These are phyloP conservation scores for Nakaseomyces kungkrabaensis DNA, from an alignment of 1,139 yeast species.

Conservation along the genomic window DNA sequence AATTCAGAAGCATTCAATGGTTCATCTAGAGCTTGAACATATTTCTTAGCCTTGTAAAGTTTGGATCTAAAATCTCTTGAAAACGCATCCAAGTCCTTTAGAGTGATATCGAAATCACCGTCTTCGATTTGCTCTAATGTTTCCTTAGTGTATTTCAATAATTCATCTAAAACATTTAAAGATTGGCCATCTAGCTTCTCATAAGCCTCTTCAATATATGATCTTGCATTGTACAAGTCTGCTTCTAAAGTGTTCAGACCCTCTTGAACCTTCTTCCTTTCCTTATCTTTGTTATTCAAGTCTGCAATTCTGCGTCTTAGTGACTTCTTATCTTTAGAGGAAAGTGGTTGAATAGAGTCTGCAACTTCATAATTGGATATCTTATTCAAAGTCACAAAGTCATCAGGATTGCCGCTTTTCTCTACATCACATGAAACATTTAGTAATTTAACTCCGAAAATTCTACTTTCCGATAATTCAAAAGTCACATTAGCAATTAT, in stretches of 20 bases:
- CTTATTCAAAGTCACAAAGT: background rate
- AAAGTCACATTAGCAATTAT: slow-evolving; percentile 39
- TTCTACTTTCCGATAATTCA: slow-evolving; percentile 39
- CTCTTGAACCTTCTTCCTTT: slow-evolving; percentile 39
- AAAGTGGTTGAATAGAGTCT: background rate
- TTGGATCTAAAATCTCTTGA: slow-evolving; percentile 26
- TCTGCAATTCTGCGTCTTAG: background rate
- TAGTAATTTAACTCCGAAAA: slow-evolving; percentile 38
- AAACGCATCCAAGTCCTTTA: slow-evolving; percentile 31
- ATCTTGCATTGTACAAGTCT: slow-evolving; percentile 47
- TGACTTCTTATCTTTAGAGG: background rate
- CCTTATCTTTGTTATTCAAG: slow-evolving; percentile 35
- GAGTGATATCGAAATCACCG: slow-evolving; percentile 49
- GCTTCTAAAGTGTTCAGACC: slow-evolving; percentile 48
- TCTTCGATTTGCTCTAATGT: slow-evolving; percentile 72
- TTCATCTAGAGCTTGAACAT: slow-evolving; percentile 28
- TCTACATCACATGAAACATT: slow-evolving; percentile 34
- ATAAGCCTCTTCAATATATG: slow-evolving; percentile 39
- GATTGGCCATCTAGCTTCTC: slow-evolving; percentile 33
- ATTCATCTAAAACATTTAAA: slow-evolving; percentile 31
- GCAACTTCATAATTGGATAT: slow-evolving; percentile 4
- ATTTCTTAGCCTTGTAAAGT: slow-evolving; percentile 28
- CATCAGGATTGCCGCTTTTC: background rate
- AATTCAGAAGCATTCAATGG: slow-evolving; percentile 34
- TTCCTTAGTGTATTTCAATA: slow-evolving; percentile 36